Conservation (phyloP, 83 land plant species). For the Diphasiastrum complanatum region DNA sequence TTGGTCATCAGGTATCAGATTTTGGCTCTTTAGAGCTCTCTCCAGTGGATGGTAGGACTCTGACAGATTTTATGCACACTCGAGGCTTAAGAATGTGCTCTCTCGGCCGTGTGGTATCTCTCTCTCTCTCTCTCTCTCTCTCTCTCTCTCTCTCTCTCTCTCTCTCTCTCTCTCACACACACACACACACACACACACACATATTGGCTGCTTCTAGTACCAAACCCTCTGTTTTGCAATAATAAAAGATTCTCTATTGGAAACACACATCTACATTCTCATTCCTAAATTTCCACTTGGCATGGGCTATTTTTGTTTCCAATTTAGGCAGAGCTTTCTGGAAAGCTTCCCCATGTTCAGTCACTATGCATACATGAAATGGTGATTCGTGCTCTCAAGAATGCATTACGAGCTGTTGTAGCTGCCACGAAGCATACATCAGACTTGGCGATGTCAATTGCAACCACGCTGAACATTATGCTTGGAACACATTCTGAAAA, state of each 20-base stretch:
- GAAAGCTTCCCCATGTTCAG: slow-evolving; percentile 82
- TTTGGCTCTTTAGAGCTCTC: slow-evolving; percentile 92
- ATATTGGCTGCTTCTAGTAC: no score
- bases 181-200: no score
- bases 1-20: slow-evolving; percentile 64
- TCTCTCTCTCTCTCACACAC: no score
- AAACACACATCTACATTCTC: no score
- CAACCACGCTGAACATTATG: slow-evolving; percentile 67
- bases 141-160: no score
- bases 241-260: no score
- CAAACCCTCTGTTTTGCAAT: no score
- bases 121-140: no score
- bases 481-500: slow-evolving; percentile 49
- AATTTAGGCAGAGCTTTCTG: slow-evolving; percentile 87
- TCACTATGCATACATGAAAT: slow-evolving; percentile 92
- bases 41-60: slow-evolving; percentile 88
- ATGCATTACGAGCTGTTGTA: slow-evolving; percentile 63
- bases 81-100: slow-evolving; percentile 87
- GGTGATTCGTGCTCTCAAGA: slow-evolving; percentile 88
- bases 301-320: no score
- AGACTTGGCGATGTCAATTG: slow-evolving; percentile 46
- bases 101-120: slow-evolving; percentile 86
- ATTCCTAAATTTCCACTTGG: no score
- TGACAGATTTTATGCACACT: slow-evolving; percentile 94
- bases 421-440: slow-evolving; percentile 36